Conservation (phyloP, 129 eudicot species). For the Chrysanthemum lavandulifolium region DNA sequence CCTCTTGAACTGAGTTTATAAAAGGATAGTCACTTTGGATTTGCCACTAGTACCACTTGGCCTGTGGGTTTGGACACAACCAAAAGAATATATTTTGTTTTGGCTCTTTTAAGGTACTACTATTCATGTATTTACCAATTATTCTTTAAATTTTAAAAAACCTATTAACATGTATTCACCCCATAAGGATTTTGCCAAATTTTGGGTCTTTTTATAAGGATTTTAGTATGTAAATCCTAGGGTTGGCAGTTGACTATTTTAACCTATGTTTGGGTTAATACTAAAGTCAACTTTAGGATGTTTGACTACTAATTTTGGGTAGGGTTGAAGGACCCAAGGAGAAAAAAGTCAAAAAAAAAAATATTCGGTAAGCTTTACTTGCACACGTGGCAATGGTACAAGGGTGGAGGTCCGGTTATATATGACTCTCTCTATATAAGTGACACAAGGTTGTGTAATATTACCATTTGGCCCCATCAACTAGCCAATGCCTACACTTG, state of each 20-base stretch:
- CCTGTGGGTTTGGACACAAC: too few relatives aligned
- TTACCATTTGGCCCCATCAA: slow-evolving; percentile 33
- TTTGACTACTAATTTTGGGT: slow-evolving; percentile 24
- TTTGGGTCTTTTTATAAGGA: slow-evolving; percentile 6
- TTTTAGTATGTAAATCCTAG: neutral
- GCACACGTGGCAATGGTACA: slow-evolving; percentile 31
- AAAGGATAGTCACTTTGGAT: too few relatives aligned
- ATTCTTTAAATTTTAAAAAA: too few relatives aligned
- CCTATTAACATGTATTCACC: too few relatives aligned
- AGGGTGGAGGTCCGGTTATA: slow-evolving; percentile 25
- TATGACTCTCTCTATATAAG: neutral
- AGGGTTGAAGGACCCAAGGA: slow-evolving; percentile 19
- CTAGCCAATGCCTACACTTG: slow-evolving; percentile 12
- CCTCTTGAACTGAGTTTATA: too few relatives aligned
- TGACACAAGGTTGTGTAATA: slow-evolving; percentile 18
- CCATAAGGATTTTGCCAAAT: neutral
- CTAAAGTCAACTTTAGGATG: slow-evolving; percentile 21
- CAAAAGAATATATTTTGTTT: too few relatives aligned
- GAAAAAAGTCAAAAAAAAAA: slow-evolving; percentile 27
- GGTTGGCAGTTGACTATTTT: slow-evolving; percentile 18
- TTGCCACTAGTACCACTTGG: too few relatives aligned
- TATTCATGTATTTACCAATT: too few relatives aligned
- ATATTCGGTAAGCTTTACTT: slow-evolving; percentile 23
- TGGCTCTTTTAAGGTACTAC: too few relatives aligned
- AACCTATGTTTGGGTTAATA: slow-evolving; percentile 20